Percentiles rank a stretch among this genome's conserved stretches.
Conservation (phyloP, 148 eudicot genomes). For the Rhododendron williamsianum region DNA sequence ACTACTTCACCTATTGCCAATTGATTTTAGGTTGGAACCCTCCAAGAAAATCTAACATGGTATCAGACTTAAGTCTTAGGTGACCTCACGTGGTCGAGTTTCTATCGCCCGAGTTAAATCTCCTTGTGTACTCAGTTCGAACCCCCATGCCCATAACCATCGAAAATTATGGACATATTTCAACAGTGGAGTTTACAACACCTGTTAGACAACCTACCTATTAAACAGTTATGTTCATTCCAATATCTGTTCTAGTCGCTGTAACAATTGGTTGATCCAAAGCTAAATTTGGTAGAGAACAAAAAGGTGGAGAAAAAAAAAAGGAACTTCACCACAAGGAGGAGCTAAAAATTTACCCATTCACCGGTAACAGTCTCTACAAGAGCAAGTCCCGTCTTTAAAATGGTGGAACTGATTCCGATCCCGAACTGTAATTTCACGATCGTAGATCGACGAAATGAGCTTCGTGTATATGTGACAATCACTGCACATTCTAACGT, state of each 20-base stretch:
- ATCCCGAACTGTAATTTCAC: conserved; percentile 42
- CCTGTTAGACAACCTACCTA: no score
- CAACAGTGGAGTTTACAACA: no score
- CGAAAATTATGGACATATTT: no score
- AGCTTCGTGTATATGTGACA: conserved; percentile 47
- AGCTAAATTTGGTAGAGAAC: background rate
- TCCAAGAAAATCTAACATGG: no score
- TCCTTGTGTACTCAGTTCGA: no score
- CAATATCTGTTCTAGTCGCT: background rate
- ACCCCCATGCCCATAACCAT: no score
- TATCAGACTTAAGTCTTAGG: no score
- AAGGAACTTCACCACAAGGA: background rate
- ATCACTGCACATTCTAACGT: conserved; percentile 56
- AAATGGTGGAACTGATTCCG: conserved; percentile 55
- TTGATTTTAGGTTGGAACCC: no score
- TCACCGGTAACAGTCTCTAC: conserved; percentile 30
- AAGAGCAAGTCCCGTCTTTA: conserved; percentile 22
- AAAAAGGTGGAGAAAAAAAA: no score
- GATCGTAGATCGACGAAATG: conserved; percentile 32
- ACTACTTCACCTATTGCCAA: no score
- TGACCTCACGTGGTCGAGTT: no score
- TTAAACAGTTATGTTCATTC: background rate
- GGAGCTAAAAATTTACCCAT: background rate
- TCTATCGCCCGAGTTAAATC: no score
- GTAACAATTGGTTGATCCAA: background rate